Evolutionary conservation across 768 basidiomycete genomes (phyloP), one percentile per base, ranked within the genome.

Genomic region (Lentinula raphanica): DNA sequence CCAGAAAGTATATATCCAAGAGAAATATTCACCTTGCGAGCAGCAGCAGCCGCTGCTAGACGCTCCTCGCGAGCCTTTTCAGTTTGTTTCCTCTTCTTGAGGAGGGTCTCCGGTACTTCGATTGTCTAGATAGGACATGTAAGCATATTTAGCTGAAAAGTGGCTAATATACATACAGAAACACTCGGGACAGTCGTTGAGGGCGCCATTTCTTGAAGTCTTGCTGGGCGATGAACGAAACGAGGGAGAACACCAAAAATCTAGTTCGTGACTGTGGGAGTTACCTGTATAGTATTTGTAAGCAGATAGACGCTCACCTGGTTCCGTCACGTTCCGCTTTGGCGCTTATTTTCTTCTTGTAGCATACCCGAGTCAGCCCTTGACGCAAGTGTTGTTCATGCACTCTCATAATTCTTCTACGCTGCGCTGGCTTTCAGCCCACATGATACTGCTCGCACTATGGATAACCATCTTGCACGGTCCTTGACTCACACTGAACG

Each of bases 101-200:
- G 92, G 81, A 98, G 87, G 71, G 95, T 98, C 88, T 97, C 95
- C 74, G 95, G 95, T 78, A 96, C 95, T 85, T 95, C 90, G 73
- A 97, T 87, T 70, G 87, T 85, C 91, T 93, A 67, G n/a, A 11
- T 45, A 15, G 17, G 5, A n/a, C 1, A 45, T 39, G 39, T 36
- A 58, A 65, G 53, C 61, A 63, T 53, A 42, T 56, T 70, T 51
- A 72, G 66, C 65, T 64, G 64, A 48, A 62, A 40, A 42, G n/a
- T 56, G 62, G 40, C 51, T 42, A 60, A 39, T 60, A 51, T 62
- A 74, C 79, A 75, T 63, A 83, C 81, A 74, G 80, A 79, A 76
- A 79, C 80, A 72, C 76, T 79, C 71, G 81, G 81, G 69, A 81
- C 80, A 65, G 81, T 80, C 68, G 81, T 81, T 64, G 79, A 77